Evolutionary conservation across 2,329 filamentous ascomycete genomes (phyloP), one percentile per base, ranked within the genome.

Genomic region (Metarhizium brunneum): DNA sequence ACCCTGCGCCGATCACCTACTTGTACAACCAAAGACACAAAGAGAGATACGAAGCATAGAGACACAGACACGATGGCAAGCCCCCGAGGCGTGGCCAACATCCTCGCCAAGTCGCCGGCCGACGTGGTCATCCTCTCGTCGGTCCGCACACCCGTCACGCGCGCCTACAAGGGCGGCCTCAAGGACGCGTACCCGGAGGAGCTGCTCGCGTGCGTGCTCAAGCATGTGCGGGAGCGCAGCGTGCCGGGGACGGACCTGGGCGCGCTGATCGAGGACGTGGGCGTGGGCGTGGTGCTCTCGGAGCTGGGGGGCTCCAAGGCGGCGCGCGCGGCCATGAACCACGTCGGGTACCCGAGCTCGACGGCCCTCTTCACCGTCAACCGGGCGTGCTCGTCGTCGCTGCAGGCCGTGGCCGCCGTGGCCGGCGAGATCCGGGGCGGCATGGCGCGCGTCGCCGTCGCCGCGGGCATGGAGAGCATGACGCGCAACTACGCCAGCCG

Each of bases 401-500:
- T 96, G 52, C 86, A 89, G 62, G 85, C 87, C 30, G 86, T 96
- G 52, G 86, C 90, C 1, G 74, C 78, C 14, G 77, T 95, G 3
- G 87, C 88, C 5, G 84, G 87, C 56, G 79, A 86, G 59, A 94
- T 96, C 63, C 80, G 83, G n/a, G 77, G 81, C 0, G 90, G 88
- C 1, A 80, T 82, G 62, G 87, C 92, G 53, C 81, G 85, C 59
- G 77, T 80, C 0, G 92, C 90, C 57, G 83, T 96, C 59, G 92
- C 85, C 10, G 92, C 88, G 2, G 92, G 92, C 35, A 96, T 95
- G 88, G 92, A 96, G 80, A 92, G 87, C 73, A 96, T 96, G 92
- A 95, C 90, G 60, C 76, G 87, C 61, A 96, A 96, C 73, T 96
- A 96, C 71, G 91, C 86, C 53, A 83, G 77, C 30, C 77, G 84